Percentiles rank a stretch among this genome's conserved stretches.
Evolutionary conservation across 2,329 filamentous ascomycete genomes (phyloP).

Genomic region (Colletotrichum musae): DNA sequence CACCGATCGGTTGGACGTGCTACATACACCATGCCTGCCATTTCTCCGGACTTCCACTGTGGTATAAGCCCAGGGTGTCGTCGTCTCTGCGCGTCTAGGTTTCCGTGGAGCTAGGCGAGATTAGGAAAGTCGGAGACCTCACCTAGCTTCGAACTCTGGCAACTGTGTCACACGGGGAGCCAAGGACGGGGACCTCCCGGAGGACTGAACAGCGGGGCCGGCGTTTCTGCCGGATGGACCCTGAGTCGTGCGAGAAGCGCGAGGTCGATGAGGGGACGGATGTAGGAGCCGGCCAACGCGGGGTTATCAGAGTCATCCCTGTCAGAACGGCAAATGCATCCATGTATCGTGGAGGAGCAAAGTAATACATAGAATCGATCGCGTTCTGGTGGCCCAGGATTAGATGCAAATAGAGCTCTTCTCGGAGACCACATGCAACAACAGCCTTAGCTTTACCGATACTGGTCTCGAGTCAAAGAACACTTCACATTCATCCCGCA

Average conservation of each 20-base stretch:
- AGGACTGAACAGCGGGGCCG: slow-evolving; percentile 24
- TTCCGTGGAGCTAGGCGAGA: slow-evolving; percentile 5
- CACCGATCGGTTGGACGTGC: background rate
- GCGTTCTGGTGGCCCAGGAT: background rate
- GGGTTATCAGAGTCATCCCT: background rate
- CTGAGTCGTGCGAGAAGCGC: background rate
- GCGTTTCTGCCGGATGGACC: slow-evolving; percentile 17
- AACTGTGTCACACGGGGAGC: slow-evolving; percentile 1
- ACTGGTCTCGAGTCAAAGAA: background rate
- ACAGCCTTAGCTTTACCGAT: background rate
- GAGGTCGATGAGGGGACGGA: slow-evolving; percentile 1
- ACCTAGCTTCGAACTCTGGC: slow-evolving; percentile 16
- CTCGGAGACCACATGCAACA: background rate
- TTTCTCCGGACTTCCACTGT: background rate
- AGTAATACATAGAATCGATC: slow-evolving; percentile 10
- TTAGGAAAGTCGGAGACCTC: slow-evolving; percentile 32
- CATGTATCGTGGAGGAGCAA: background rate
- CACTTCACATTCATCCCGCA: background rate
- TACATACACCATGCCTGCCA: background rate
- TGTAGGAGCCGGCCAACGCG: background rate
- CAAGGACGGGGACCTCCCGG: slow-evolving; percentile 11
- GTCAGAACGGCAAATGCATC: background rate
- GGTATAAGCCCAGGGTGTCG: background rate
- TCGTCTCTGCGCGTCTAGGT: slow-evolving; percentile 11
- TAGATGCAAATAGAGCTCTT: background rate